A percentile compares a stretch with the other conserved stretches of the same genome.
Evolutionary conservation across 345 rosid genomes (phyloP).

Genomic region (Cardamine chenopodiifolia): DNA sequence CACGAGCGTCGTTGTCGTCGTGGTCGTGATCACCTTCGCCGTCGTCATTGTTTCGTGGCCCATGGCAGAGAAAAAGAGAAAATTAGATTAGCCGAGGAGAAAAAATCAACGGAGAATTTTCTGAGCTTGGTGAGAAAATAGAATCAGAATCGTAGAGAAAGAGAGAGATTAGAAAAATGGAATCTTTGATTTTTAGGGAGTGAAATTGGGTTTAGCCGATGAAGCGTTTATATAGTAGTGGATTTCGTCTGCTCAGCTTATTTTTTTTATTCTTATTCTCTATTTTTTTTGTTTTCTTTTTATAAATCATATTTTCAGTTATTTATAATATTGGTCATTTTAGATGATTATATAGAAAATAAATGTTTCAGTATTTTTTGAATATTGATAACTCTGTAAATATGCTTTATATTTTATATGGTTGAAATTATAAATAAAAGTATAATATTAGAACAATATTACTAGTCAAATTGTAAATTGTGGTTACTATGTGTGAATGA

Average conservation of each 20-base stretch:
- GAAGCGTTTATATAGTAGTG: constrained; percentile 40
- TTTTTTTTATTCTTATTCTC: neutral
- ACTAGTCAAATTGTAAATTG: neutral
- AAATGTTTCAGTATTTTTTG: neutral
- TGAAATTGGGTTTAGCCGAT: constrained; percentile 7
- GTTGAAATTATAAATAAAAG: neutral
- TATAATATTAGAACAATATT: neutral
- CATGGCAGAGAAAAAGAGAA: neutral
- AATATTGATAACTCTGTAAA: neutral
- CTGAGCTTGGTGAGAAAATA: constrained; percentile 29
- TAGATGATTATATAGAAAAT: neutral
- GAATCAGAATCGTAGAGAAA: constrained; percentile 35
- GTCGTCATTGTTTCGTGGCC: constrained; percentile 42
- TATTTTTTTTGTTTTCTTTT: neutral
- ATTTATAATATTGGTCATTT: too few species aligned
- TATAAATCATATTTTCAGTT: neutral
- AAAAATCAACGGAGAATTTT: constrained; percentile 1
- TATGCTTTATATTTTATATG: neutral
- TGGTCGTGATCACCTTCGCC: constrained; percentile 12
- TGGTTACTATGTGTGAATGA: neutral
- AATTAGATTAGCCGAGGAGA: neutral
- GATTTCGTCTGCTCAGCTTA: neutral
- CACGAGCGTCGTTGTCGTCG: constrained; percentile 41
- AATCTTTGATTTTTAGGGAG: constrained; percentile 37
- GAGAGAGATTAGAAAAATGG: constrained; percentile 1